Percentiles rank a stretch among this genome's conserved stretches.
These are phyloP conservation scores for Saturnispora diversa DNA, from an alignment of 805 yeast species.

Conservation along the genomic window DNA sequence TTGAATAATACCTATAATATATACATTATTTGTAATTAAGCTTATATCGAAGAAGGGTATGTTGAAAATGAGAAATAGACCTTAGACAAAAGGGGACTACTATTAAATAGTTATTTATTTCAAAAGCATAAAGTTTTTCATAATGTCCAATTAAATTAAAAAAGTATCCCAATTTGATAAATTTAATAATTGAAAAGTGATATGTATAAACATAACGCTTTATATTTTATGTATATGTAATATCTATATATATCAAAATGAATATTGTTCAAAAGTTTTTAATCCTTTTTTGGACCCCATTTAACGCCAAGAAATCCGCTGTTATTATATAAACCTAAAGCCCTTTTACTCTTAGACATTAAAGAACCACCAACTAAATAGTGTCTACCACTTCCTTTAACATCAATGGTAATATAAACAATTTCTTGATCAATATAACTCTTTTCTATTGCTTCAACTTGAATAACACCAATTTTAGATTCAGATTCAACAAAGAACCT, in stretches of 20 bases:
- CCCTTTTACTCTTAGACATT: slow-evolving; percentile 23
- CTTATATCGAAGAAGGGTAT: too few relatives aligned
- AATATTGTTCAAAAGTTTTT: slow-evolving; percentile 2
- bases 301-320: slow-evolving; percentile 70
- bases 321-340: slow-evolving; percentile 19
- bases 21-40: too few relatives aligned
- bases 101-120: too few relatives aligned
- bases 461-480: slow-evolving; percentile 56
- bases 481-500: slow-evolving; percentile 78
- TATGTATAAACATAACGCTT: not conserved
- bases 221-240: too few relatives aligned
- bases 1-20: too few relatives aligned
- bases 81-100: too few relatives aligned
- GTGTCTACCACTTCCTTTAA: slow-evolving; percentile 59
- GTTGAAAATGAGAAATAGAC: too few relatives aligned
- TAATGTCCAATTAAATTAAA: too few relatives aligned
- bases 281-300: slow-evolving; percentile 69
- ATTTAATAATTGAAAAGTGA: too few relatives aligned
- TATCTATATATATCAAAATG: not conserved
- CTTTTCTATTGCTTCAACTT: slow-evolving; percentile 71
- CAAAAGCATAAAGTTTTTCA: too few relatives aligned
- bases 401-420: slow-evolving; percentile 66
- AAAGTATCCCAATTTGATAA: too few relatives aligned
- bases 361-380: slow-evolving; percentile 60
- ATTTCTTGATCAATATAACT: slow-evolving; percentile 60